Conservation (phyloP, 495 filamentous ascomycete genomes). For the Podospora australis region DNA sequence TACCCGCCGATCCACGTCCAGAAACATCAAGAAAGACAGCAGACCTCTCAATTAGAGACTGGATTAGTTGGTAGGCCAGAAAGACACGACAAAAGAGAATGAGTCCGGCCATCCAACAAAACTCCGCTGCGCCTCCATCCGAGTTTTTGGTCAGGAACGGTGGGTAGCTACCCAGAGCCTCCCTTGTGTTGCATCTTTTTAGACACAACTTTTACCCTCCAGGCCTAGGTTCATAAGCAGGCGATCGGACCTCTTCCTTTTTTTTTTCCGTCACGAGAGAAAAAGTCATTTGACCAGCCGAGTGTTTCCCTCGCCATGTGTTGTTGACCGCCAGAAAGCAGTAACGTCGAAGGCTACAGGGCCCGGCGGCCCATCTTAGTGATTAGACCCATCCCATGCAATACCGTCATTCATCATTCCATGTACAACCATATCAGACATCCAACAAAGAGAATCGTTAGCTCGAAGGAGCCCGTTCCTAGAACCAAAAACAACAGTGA, state of each 20-base stretch:
- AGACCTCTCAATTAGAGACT: too few relatives aligned
- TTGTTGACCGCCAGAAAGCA: background rate
- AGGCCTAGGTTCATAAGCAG: slow-evolving; percentile 20
- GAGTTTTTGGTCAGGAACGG: too few relatives aligned
- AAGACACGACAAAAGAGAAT: too few relatives aligned
- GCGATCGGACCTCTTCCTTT: slow-evolving; percentile 5
- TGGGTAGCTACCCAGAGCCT: too few relatives aligned
- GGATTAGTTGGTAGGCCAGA: too few relatives aligned
- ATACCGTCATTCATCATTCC: slow-evolving; percentile 26
- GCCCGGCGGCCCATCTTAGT: background rate
- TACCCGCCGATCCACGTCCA: too few relatives aligned
- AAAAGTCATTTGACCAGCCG: slow-evolving; percentile 21
- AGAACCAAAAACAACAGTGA: background rate
- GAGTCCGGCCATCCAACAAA: too few relatives aligned
- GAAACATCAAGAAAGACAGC: too few relatives aligned
- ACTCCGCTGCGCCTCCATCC: too few relatives aligned
- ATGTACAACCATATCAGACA: slow-evolving; percentile 33
- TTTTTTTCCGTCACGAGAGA: background rate
- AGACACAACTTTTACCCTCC: background rate
- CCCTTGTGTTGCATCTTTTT: background rate
- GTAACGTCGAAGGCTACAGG: background rate
- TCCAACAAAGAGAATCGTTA: slow-evolving; percentile 15
- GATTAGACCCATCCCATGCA: slow-evolving; percentile 14
- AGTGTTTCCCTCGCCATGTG: too few relatives aligned
- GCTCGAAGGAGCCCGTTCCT: slow-evolving; percentile 24